Evolutionary conservation across 768 basidiomycete genomes (phyloP).

Genomic region (Pisolithus microcarpus): DNA sequence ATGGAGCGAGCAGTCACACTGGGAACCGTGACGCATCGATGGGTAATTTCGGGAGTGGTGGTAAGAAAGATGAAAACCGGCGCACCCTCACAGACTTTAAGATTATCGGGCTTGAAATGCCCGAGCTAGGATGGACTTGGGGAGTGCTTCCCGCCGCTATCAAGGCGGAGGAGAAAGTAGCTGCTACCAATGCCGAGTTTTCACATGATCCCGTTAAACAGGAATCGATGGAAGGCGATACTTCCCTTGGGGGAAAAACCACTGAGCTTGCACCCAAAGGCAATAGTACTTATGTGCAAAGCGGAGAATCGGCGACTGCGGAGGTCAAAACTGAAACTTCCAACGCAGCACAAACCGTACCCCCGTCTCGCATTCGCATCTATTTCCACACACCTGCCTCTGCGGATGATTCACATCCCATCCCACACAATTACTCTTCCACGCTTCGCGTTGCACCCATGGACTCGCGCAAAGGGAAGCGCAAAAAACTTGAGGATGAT

Average conservation of each 20-base stretch:
- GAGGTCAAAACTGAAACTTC: conserved; percentile 27
- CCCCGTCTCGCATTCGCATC: conserved; percentile 78
- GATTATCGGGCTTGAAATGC: conserved; percentile 84
- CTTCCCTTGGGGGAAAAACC: conserved; percentile 7
- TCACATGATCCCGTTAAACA: conserved; percentile 27
- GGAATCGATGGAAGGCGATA: conserved; percentile 19
- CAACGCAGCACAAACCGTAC: conserved; percentile 29
- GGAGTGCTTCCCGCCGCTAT: conserved; percentile 44
- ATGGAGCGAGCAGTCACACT: conserved; percentile 28
- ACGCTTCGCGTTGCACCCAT: conserved; percentile 36
- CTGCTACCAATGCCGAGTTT: conserved; percentile 24
- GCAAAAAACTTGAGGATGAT: conserved; percentile 87
- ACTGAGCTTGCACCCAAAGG: conserved; percentile 12
- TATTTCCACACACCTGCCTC: conserved; percentile 89
- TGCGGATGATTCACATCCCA: conserved; percentile 71
- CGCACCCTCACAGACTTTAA: conserved; percentile 97
- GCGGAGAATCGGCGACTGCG: conserved; percentile 24
- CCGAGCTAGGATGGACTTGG: conserved; percentile 83
- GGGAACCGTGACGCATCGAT: conserved; percentile 44
- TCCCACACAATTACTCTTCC: conserved; percentile 52
- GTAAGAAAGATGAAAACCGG: conserved; percentile 84
- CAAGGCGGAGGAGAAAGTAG: conserved; percentile 32
- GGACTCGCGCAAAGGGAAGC: conserved; percentile 70
- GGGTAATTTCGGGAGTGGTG: conserved; percentile 39
- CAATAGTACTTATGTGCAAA: conserved; percentile 13